Percentiles rank a stretch among this genome's conserved stretches.
These are phyloP conservation scores for Colletotrichum tanaceti DNA, from an alignment of 2,329 filamentous ascomycete species.

Conservation along the genomic window DNA sequence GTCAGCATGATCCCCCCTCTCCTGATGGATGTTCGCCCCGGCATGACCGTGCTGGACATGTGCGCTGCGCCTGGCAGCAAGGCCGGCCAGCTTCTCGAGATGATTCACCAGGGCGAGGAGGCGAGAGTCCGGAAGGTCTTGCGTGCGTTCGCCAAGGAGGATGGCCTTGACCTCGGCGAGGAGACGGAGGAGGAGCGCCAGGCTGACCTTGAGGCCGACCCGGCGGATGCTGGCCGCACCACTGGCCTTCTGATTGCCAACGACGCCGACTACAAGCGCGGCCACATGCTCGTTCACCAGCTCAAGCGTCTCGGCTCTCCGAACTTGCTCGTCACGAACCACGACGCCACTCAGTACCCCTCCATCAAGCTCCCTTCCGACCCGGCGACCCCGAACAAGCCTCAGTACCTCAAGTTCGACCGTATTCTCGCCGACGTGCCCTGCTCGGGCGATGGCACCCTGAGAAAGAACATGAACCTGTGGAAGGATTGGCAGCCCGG, in stretches of 20 bases:
- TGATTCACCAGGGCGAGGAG: slow-evolving; percentile 94
- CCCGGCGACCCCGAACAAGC: slow-evolving; percentile 64
- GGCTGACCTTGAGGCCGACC: slow-evolving; percentile 67
- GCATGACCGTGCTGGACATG: slow-evolving; percentile 94
- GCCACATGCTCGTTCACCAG: slow-evolving; percentile 97
- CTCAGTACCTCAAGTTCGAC: slow-evolving; percentile 93
- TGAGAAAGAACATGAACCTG: slow-evolving; percentile 90
- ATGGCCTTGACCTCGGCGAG: slow-evolving; percentile 63
- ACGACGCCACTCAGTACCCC: slow-evolving; percentile 95
- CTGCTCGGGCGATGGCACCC: slow-evolving; percentile 94
- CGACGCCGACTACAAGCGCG: slow-evolving; percentile 95
- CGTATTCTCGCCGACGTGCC: slow-evolving; percentile 96
- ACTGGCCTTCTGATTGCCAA: slow-evolving; percentile 95
- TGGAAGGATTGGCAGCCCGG: slow-evolving; percentile 96
- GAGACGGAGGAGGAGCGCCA: slow-evolving; percentile 61
- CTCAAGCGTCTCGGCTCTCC: slow-evolving; percentile 97
- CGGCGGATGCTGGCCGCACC: slow-evolving; percentile 82
- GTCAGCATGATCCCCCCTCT: slow-evolving; percentile 99
- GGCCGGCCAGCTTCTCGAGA: slow-evolving; percentile 92
- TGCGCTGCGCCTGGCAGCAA: slow-evolving; percentile 98
- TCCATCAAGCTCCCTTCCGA: slow-evolving; percentile 82
- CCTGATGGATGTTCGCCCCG: slow-evolving; percentile 88
- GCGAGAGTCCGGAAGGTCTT: slow-evolving; percentile 80
- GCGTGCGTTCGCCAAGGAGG: slow-evolving; percentile 70
- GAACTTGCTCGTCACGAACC: slow-evolving; percentile 96